A percentile compares a stretch with the other conserved stretches of the same genome.
Conservation (phyloP, 2,329 filamentous ascomycete species). For the Calycina marina region DNA sequence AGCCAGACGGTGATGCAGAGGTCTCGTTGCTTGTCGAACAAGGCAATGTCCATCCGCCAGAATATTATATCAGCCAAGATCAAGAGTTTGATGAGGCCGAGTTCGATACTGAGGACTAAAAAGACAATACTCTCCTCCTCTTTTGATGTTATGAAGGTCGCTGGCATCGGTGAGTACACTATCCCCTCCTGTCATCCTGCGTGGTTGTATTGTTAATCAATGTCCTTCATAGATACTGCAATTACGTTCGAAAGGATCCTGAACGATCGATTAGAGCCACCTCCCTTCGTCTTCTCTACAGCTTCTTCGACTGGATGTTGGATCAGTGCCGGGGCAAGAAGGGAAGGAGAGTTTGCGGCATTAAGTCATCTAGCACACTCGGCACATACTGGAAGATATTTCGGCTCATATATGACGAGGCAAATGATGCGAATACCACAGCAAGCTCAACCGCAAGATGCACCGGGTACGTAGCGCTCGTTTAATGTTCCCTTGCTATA, state of each 20-base stretch:
- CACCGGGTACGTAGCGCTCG: constrained; percentile 8
- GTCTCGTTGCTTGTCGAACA: background rate
- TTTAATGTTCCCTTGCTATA: constrained; percentile 3
- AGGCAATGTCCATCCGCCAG: background rate
- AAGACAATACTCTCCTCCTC: background rate
- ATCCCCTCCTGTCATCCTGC: too few species aligned
- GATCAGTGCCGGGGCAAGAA: constrained; percentile 7
- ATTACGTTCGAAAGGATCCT: background rate
- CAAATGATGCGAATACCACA: constrained; percentile 9
- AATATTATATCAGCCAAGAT: background rate
- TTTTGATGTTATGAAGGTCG: background rate
- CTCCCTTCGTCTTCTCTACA: constrained; percentile 3
- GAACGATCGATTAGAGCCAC: background rate
- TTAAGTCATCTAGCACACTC: constrained; percentile 2
- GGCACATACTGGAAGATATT: constrained; percentile 4
- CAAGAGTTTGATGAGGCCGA: background rate
- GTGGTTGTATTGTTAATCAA: background rate
- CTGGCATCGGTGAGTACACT: background rate
- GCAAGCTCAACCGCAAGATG: constrained; percentile 11
- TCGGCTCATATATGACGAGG: constrained; percentile 1
- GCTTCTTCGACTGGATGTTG: constrained; percentile 7
- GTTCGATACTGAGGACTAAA: background rate
- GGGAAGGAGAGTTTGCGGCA: constrained; percentile 3
- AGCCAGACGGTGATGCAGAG: background rate
- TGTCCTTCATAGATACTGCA: background rate